Base-by-base conservation (phyloP, 202 grass and related monocot genomes). In the Hordeum pubiflorum region DNA sequence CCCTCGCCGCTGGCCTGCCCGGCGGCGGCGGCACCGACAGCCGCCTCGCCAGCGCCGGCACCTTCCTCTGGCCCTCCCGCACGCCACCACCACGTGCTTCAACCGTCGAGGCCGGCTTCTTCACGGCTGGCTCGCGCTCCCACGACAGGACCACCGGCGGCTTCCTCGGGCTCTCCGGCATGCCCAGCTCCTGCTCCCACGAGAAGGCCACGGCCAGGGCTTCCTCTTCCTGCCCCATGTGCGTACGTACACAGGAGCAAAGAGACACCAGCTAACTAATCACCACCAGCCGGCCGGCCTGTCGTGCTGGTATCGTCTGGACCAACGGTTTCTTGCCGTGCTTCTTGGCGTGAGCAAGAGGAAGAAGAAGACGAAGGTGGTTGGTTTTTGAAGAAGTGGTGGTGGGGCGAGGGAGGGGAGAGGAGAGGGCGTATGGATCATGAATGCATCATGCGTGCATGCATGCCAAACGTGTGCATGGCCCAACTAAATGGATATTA, bases 11-110 rank as follows among this genome's bases (percentile, higher is more conserved):
- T 5, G 50, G 21, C 13, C 70, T 14, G 23, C 90, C 89, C 0
- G 92, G 92, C 2, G 92, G 92, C 52, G 85, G 82, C 12, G 88
- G 88, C 77, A 89, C 70, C 1, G 80, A 80, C 0, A 79, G 64
- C 18, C 68, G 62, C 0, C 74, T 73, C 10, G 54, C 60, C n/a
- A 77, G 73, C n/a, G 54, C 31, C 59, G 37, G 64, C 13, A 2
- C 39, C 56, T 78, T 77, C 73, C 9, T 85, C 38, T 10, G 74
- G 17, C 50, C 26, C 24, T n/a, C 79, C 21, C 65, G 78, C 88
- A 11, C 11, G 23, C 34, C 63, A 1, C 46, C 14, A 50, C 46
- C 46, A 17, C 46, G 46, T 0, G 14, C 46, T 50, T 50, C 46
- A 12, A 41, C 2, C 21, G 57, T 2, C 11, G 7, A 44, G 24